These are phyloP conservation scores for Leishmania turanica DNA, from an alignment of 208 protist genomes.

Conservation along the genomic window DNA sequence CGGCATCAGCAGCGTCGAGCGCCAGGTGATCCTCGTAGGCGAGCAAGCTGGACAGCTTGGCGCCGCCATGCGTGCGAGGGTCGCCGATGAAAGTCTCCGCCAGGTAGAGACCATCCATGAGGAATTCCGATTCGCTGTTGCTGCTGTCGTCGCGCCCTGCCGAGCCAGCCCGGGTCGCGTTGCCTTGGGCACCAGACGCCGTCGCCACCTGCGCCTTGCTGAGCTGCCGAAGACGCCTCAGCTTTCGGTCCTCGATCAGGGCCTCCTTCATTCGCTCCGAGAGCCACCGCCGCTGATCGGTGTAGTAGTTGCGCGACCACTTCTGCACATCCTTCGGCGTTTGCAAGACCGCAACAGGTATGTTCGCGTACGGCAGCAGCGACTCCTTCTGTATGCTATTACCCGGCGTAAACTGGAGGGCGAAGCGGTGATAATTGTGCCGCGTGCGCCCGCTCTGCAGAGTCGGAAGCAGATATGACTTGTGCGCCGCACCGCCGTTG, in stretches of 20 bases:
- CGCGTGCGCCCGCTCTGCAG: slow-evolving; percentile 33
- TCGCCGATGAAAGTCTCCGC: slow-evolving; percentile 7
- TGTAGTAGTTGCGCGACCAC: slow-evolving; percentile 75
- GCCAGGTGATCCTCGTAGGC: slow-evolving; percentile 11
- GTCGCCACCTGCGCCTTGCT: slow-evolving; percentile 4
- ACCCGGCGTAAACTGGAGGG: slow-evolving; percentile 60
- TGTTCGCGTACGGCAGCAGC: slow-evolving; percentile 63
- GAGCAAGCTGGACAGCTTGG: neutral
- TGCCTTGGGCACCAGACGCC: neutral
- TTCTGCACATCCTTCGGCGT: slow-evolving; percentile 46
- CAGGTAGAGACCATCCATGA: slow-evolving; percentile 5
- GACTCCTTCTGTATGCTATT: slow-evolving; percentile 57
- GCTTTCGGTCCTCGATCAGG: slow-evolving; percentile 47
- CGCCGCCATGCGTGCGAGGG: neutral
- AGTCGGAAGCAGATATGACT: slow-evolving; percentile 45
- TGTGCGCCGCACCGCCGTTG: neutral
- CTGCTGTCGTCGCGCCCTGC: slow-evolving; percentile 24
- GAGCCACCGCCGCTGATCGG: slow-evolving; percentile 65
- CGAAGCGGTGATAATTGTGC: slow-evolving; percentile 50
- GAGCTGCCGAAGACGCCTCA: slow-evolving; percentile 17
- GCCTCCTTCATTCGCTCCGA: slow-evolving; percentile 48
- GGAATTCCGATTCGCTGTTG: slow-evolving; percentile 21
- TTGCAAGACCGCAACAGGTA: slow-evolving; percentile 69
- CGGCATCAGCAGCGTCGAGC: slow-evolving; percentile 12
- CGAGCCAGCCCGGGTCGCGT: neutral